Conservation (phyloP, 2,329 filamentous ascomycete genomes). For the Tolypocladium guangdongense region DNA sequence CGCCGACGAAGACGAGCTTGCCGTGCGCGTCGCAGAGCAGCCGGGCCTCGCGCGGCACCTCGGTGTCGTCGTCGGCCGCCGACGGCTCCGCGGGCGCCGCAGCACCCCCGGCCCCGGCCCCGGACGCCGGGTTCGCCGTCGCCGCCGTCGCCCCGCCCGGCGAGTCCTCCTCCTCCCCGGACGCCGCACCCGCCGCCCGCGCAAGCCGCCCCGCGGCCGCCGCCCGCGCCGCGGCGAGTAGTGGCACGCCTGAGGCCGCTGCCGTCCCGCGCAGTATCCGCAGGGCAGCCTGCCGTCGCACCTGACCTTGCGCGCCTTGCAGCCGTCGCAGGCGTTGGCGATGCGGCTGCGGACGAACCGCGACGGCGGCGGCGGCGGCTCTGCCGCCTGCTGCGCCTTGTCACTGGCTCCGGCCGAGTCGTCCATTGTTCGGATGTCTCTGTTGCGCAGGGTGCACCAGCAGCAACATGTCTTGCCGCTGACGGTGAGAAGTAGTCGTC, state of each 20-base stretch:
- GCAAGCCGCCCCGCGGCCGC: conserved; percentile 10
- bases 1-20: conserved; percentile 44
- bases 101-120: not conserved
- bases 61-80: conserved; percentile 37
- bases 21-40: conserved; percentile 41
- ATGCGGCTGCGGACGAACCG: conserved; percentile 24
- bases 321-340: conserved; percentile 42
- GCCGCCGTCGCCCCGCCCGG: not conserved
- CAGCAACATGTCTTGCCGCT: not conserved
- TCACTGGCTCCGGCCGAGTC: not conserved
- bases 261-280: conserved; percentile 34
- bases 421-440: not conserved
- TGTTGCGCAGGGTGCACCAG: not conserved
- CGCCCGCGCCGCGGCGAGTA: conserved; percentile 35
- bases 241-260: conserved; percentile 30
- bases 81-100: not conserved
- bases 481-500: not conserved
- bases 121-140: not conserved
- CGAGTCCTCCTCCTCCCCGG: not conserved
- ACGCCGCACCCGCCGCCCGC: not conserved
- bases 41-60: conserved; percentile 42
- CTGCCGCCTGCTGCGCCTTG: not conserved
- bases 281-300: conserved; percentile 44
- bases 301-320: conserved; percentile 44
- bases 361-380: not conserved